These are phyloP conservation scores for Fennellomyces sp. DNA, from an alignment of 371 early-diverging fungal genomes.

Conservation along the genomic window DNA sequence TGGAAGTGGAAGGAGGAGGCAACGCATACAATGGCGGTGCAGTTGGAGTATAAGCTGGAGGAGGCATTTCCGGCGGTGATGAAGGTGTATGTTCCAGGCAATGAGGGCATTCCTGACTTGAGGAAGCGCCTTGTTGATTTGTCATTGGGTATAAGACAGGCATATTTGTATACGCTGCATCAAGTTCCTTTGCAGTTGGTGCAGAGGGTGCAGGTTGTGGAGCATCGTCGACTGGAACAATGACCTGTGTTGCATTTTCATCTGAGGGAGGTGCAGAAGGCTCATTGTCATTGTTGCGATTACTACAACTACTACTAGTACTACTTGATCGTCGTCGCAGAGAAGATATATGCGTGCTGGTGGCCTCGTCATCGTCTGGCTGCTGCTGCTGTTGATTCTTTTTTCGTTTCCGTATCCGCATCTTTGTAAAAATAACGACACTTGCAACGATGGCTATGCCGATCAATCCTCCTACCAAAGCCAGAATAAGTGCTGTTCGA, in stretches of 20 bases:
- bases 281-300: not conserved
- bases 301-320: not conserved
- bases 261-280: slow-evolving; percentile 10
- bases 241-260: not conserved
- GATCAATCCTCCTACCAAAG: slow-evolving; percentile 18
- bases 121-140: not conserved
- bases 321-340: not conserved
- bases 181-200: slow-evolving; percentile 22
- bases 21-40: slow-evolving; percentile 17
- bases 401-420: slow-evolving; percentile 12
- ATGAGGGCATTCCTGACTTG: slow-evolving; percentile 4
- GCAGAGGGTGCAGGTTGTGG: slow-evolving; percentile 24
- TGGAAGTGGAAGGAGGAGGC: not conserved
- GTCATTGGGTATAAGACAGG: not conserved
- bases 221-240: slow-evolving; percentile 2
- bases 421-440: slow-evolving; percentile 21
- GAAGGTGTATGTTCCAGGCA: not conserved
- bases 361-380: too few species aligned
- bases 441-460: slow-evolving; percentile 20
- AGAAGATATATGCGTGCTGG: too few species aligned
- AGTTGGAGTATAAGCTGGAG: slow-evolving; percentile 23
- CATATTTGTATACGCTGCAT: not conserved
- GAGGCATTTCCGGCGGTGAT: slow-evolving; percentile 12
- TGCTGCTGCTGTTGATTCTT: not conserved
- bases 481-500: slow-evolving; percentile 18